Evolutionary conservation across 2,329 filamentous ascomycete species (phyloP).

Genomic region (Ophiostoma australiae): DNA sequence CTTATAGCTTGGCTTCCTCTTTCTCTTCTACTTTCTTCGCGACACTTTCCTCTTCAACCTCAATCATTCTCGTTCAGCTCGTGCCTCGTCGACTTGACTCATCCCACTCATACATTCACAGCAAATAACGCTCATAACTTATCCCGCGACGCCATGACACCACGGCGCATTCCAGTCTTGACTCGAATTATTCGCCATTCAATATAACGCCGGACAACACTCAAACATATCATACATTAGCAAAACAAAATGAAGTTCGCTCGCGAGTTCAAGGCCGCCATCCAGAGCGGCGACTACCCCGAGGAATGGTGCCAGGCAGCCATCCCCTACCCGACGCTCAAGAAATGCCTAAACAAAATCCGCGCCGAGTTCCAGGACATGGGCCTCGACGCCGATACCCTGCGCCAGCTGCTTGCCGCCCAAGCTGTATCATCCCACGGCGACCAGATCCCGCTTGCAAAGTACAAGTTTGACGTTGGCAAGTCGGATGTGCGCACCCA

Average conservation of each 20-base stretch:
- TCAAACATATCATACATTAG: not conserved
- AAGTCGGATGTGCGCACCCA: conserved; percentile 54
- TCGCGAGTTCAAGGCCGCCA: conserved; percentile 65
- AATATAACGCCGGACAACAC: not conserved
- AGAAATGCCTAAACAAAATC: conserved; percentile 83
- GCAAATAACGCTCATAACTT: not conserved
- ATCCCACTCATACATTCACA: not conserved
- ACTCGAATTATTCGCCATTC: not conserved
- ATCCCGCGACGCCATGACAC: not conserved
- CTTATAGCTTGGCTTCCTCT: not conserved
- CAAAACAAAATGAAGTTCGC: conserved; percentile 71
- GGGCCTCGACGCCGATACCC: conserved; percentile 66
- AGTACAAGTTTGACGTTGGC: conserved; percentile 49
- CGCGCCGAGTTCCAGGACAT: conserved; percentile 64
- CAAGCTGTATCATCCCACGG: conserved; percentile 38
- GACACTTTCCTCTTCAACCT: not conserved
- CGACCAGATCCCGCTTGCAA: conserved; percentile 33
- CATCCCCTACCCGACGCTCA: conserved; percentile 77
- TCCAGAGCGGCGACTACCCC: conserved; percentile 61
- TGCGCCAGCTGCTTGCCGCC: conserved; percentile 58
- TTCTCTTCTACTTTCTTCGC: not conserved
- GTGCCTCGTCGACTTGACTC: not conserved
- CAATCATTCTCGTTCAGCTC: not conserved
- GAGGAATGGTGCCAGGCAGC: conserved; percentile 66
- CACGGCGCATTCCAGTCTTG: not conserved